Evolutionary conservation across 805 yeast genomes (phyloP).

Genomic region (Komagataella mondaviorum): DNA sequence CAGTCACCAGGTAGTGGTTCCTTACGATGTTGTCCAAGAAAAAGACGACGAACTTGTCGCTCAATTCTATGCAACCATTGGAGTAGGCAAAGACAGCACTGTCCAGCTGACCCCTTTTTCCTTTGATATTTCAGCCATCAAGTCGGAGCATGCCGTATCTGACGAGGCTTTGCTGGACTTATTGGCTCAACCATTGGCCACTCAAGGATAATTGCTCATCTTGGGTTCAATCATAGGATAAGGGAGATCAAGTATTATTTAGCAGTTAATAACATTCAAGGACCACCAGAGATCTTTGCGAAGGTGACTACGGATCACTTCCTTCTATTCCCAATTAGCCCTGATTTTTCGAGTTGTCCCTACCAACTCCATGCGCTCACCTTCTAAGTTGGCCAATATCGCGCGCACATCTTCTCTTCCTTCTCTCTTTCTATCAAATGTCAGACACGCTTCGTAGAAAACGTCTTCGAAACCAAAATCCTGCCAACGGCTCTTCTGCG

Average conservation of each 20-base stretch:
- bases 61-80: constrained; percentile 65
- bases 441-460: neutral
- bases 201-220: neutral
- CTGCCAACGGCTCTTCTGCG: neutral
- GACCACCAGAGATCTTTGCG: neutral
- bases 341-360: neutral
- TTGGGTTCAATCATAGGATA: constrained; percentile 15
- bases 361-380: neutral
- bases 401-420: neutral
- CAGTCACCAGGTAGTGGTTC: constrained; percentile 50
- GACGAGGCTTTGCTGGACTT: constrained; percentile 35
- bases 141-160: constrained; percentile 40
- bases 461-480: neutral
- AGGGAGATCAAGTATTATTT: neutral
- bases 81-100: constrained; percentile 59
- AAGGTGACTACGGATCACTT: neutral
- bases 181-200: constrained; percentile 30
- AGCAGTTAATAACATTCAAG: neutral
- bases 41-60: constrained; percentile 55
- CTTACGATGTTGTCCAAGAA: constrained; percentile 58
- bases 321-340: neutral
- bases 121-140: constrained; percentile 32
- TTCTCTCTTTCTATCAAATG: neutral
- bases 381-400: neutral
- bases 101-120: constrained; percentile 48